phyloP scores from a whole-genome alignment of 2,329 filamentous ascomycete genomes.

The Diaporthe ampelina region DNA sequence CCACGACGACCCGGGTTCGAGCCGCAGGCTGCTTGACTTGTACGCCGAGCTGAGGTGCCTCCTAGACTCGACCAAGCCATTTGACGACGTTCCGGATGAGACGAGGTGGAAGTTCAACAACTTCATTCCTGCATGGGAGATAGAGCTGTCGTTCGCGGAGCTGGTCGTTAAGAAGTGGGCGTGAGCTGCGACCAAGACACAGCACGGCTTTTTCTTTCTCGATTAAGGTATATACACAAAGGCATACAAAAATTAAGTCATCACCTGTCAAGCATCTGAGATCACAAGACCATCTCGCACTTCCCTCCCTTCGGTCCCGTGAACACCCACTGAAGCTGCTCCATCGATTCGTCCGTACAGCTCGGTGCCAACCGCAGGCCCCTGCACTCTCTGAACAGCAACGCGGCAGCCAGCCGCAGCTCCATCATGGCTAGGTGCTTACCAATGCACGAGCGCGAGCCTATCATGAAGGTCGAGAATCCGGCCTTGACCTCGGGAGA shows the following conservation, averaged over 20 bases:
- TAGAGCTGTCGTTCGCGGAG: constrained; percentile 14
- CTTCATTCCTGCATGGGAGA: constrained; percentile 21
- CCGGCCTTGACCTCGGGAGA: constrained; percentile 56
- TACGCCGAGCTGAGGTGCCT: constrained; percentile 20
- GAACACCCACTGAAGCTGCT: constrained; percentile 40
- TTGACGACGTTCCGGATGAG: constrained; percentile 17
- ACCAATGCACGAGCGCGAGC: constrained; percentile 65
- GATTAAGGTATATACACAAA: background rate
- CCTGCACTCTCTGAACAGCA: constrained; percentile 57
- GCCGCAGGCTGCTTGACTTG: constrained; percentile 19
- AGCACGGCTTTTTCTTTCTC: background rate
- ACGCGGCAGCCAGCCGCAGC: constrained; percentile 59
- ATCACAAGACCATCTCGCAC: constrained; percentile 41
- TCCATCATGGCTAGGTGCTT: constrained; percentile 66
- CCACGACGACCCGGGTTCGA: constrained; percentile 16
- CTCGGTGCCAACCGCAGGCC: constrained; percentile 37
- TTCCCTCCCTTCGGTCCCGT: constrained; percentile 39
- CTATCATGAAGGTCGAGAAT: constrained; percentile 65
- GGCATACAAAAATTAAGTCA: background rate
- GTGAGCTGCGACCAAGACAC: background rate
- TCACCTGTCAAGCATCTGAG: background rate
- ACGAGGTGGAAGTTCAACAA: constrained; percentile 22
- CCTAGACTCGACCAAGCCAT: constrained; percentile 20
- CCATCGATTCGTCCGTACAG: constrained; percentile 43
- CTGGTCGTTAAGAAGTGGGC: constrained; percentile 28